Evolutionary conservation across 2,329 filamentous ascomycete genomes (phyloP).

Genomic region (Ciborinia camelliae): DNA sequence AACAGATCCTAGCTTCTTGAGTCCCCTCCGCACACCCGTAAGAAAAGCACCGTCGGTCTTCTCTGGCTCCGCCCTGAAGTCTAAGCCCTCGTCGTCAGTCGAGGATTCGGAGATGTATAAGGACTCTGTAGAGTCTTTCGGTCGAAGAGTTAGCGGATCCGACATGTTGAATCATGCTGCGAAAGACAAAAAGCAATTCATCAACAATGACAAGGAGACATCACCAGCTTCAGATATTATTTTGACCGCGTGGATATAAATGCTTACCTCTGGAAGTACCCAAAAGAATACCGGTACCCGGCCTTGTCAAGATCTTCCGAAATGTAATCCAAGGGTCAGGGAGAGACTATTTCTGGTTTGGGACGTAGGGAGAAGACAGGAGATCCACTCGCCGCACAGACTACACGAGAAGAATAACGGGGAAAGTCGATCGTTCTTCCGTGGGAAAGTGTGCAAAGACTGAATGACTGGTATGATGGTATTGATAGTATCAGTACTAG

Average conservation of each 20-base stretch:
- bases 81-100: constrained; percentile 28
- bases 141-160: constrained; percentile 35
- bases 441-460: constrained; percentile 1
- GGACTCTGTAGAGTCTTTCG: constrained; percentile 34
- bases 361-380: constrained; percentile 20
- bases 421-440: constrained; percentile 13
- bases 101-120: constrained; percentile 27
- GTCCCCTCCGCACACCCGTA: constrained; percentile 34
- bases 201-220: constrained; percentile 20
- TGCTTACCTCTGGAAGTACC: constrained; percentile 12
- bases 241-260: constrained; percentile 22
- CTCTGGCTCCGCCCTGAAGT: constrained; percentile 13
- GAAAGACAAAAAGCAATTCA: constrained; percentile 17
- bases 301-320: constrained; percentile 24
- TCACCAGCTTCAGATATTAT: constrained; percentile 16
- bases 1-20: constrained; percentile 36
- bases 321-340: constrained; percentile 5
- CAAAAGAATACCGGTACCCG: constrained; percentile 15
- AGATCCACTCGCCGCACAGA: constrained; percentile 20
- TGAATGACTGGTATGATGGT: too few relatives aligned
- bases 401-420: constrained; percentile 12
- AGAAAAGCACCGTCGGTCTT: constrained; percentile 31
- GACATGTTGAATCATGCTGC: constrained; percentile 36
- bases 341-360: constrained; percentile 9
- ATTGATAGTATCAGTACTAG: too few relatives aligned